Evolutionary conservation across 2,329 filamentous ascomycete species (phyloP), one percentile per base, ranked within the genome.

Genomic region (Cladosporium sp.): DNA sequence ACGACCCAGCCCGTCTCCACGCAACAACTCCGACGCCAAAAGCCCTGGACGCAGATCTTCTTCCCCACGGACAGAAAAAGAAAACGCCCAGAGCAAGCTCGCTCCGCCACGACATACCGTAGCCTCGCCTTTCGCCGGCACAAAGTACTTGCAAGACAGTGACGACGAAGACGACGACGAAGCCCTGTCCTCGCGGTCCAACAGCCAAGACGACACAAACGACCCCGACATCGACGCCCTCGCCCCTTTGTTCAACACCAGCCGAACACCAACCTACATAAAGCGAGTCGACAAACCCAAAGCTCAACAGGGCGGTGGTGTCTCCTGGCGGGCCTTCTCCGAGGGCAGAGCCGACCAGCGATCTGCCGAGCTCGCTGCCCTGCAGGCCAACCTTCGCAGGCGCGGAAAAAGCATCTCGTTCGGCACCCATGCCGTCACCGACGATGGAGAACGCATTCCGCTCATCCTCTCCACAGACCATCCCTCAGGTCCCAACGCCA

Each of bases 251-350:
- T 53, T 50, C 41, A 49, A 46, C 19, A 43, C 40, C 35, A 28
- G n/a, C 32, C 34, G 16, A 19, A 40, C 33, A 35, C 11, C 19
- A 9, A 42, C 18, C 38, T 58, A 56, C 53, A 60, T 66, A 37
- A 63, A 62, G 54, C 55, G 63, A 13, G 61, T 66, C 22, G 64
- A 67, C 58, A 67, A 66, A 54, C 59, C 59, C 35, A 67, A 35
- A 35, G 55, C 61, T 37, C 48, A 55, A 33, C 57, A 61, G 58
- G 65, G 65, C 34, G 59, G 57, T 22, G 64, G 65, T 43, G 61
- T 68, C 43, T 68, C 65, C 56, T 68, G 65, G 65, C 60, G 64
- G 55, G 64, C 65, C 44, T 67, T 68, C 58, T 67, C 65, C 33
- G 61, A 62, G 37, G 58, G 62, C 32, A 58, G 64, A 54, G 56